phyloP scores from a whole-genome alignment of 768 basidiomycete genomes.

The Tulasnella sp. region DNA sequence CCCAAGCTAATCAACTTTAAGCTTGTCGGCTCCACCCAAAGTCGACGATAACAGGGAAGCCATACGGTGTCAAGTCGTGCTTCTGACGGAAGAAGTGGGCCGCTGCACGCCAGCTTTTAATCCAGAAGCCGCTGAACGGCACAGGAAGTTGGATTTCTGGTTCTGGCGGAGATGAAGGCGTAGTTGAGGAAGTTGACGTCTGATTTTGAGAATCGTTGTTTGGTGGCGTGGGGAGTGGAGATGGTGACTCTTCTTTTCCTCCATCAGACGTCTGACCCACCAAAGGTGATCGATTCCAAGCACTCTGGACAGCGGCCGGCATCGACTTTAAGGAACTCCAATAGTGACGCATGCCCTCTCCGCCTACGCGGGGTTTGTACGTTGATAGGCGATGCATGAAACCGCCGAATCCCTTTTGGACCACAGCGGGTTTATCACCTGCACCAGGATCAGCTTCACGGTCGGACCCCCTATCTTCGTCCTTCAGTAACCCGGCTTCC shows the following conservation, averaged over 20 bases:
- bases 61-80: constrained; percentile 70
- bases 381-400: not conserved
- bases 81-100: constrained; percentile 44
- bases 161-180: not conserved
- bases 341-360: not conserved
- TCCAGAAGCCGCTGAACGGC: constrained; percentile 32
- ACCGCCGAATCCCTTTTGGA: not conserved
- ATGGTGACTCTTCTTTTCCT: constrained; percentile 1
- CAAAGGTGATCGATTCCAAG: not conserved
- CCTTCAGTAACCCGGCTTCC: not conserved
- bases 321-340: not conserved
- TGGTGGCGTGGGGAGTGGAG: constrained; percentile 9
- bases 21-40: constrained; percentile 44
- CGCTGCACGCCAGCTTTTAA: constrained; percentile 13
- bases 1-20: not conserved
- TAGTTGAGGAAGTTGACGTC: not conserved
- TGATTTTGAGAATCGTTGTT: not conserved
- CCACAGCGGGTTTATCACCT: not conserved
- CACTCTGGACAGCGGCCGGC: not conserved
- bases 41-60: constrained; percentile 68
- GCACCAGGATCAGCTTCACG: not conserved
- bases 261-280: not conserved
- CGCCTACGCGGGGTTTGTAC: not conserved
- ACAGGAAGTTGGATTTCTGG: constrained; percentile 27
- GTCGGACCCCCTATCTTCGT: not conserved